These are phyloP conservation scores for Yamadazyma buinensis DNA, from an alignment of 1,139 yeast species.

Conservation along the genomic window DNA sequence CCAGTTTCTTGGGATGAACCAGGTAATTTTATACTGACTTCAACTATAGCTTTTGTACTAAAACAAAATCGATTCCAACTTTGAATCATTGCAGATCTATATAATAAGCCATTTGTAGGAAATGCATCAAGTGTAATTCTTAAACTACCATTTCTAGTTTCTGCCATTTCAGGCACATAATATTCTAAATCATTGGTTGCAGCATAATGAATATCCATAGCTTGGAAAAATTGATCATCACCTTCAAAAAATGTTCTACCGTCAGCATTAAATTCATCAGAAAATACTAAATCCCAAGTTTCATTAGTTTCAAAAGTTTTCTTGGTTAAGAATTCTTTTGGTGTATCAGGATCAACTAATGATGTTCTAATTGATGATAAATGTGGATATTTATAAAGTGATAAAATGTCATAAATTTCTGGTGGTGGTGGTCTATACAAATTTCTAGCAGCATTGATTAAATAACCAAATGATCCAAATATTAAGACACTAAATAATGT, in stretches of 20 bases:
- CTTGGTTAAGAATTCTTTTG: constrained; percentile 12
- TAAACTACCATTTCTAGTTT: constrained; percentile 24
- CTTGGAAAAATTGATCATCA: constrained; percentile 30
- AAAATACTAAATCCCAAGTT: constrained; percentile 25
- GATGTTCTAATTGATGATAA: constrained; percentile 21
- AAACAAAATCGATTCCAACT: constrained; percentile 31
- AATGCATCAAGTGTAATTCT: constrained; percentile 21
- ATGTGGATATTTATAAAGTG: constrained; percentile 19
- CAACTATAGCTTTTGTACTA: constrained; percentile 24
- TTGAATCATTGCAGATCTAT: constrained; percentile 29
- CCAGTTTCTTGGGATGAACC: constrained; percentile 22
- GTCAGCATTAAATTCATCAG: constrained; percentile 29
- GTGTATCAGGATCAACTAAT: constrained; percentile 29
- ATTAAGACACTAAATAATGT: constrained; percentile 12
- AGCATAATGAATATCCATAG: constrained; percentile 25
- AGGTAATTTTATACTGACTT: constrained; percentile 23
- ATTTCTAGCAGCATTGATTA: constrained; percentile 9
- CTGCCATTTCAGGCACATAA: constrained; percentile 28
- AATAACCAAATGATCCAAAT: constrained; percentile 15
- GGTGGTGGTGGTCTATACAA: constrained; percentile 11
- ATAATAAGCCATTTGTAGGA: constrained; percentile 21
- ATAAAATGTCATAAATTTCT: constrained; percentile 15
- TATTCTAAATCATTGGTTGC: constrained; percentile 31
- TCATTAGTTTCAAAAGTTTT: constrained; percentile 14
- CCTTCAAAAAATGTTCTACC: constrained; percentile 29